Base-by-base conservation (phyloP, 2,329 filamentous ascomycete genomes). In the Monosporascus sp. region DNA sequence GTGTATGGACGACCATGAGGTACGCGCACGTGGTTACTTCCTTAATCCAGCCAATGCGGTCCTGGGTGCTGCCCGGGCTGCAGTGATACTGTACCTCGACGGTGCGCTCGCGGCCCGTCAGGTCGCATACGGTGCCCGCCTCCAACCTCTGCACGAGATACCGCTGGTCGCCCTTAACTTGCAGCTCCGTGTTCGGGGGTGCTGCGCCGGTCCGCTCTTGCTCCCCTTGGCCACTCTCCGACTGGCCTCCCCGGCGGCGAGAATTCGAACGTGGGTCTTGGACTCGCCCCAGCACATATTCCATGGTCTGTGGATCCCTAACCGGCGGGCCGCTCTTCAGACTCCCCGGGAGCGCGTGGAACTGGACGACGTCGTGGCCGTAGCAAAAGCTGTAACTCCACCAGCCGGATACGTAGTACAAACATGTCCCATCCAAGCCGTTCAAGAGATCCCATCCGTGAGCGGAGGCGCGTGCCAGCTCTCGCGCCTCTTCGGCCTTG, bases 341-440 rank as follows among this genome's bases (percentile, higher is more conserved):
- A 18, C 72, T 72, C 2, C 84, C 83, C 1, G 90, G 82, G 54
- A 93, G 74, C 45, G 90, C 90, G 69, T 97, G 92, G 71, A 95
- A 97, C 71, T 97, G 92, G 64, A 89, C 88, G 57, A 97, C 86
- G 58, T 93, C 85, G 57, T 86, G 81, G 66, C 89, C 89, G 73
- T 96, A 94, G 77, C 92, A 97, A 70, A 96, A 96, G 62, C 87
- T 88, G 72, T 97, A 97, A 66, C 88, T 94, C 92, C 92, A 97
- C 92, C 92, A 97, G 0, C 92, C 92, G 1, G 85, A 88, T 59
- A 91, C 75, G 59, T 78, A 83, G 74, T 93, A 96, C 58, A 97
- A 81, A 70, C 92, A 97, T 49, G 81, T 80, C 3, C 86, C 88
- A 50, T 92, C 82, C 71, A 97, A 86, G 25, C 86, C 84, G 58